These are phyloP conservation scores for Cyclotella kingstonii DNA, from an alignment of 108 stramenopile genomes.

Conservation along the genomic window DNA sequence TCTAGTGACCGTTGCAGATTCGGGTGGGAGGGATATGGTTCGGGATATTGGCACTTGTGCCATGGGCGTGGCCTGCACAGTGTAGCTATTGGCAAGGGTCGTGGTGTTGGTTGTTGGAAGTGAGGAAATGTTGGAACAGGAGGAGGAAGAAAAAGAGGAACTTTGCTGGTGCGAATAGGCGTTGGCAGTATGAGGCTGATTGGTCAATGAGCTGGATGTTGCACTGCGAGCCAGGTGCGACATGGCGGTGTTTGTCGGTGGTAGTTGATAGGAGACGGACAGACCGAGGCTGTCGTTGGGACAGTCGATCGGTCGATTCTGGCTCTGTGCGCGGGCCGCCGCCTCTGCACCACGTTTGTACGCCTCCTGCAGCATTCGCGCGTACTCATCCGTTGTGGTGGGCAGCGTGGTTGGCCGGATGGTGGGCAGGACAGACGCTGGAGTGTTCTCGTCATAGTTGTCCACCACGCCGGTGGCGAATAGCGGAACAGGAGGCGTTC, in stretches of 20 bases:
- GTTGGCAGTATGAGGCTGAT: constrained; percentile 12
- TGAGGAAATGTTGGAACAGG: no score
- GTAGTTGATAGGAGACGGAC: background rate
- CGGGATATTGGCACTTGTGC: no score
- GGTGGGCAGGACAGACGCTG: background rate
- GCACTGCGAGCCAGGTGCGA: no score
- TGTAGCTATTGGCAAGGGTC: no score
- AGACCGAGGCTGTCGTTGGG: constrained; percentile 4
- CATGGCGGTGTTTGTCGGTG: no score
- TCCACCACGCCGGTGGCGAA: constrained; percentile 42
- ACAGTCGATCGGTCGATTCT: background rate
- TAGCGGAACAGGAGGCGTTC: constrained; percentile 74
- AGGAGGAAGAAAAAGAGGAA: no score
- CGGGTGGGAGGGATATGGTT: constrained; percentile 6
- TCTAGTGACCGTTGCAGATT: constrained; percentile 8
- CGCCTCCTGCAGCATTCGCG: constrained; percentile 79
- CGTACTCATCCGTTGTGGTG: constrained; percentile 70
- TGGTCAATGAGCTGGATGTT: constrained; percentile 4
- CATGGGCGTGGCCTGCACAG: no score
- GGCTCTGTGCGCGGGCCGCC: constrained; percentile 41
- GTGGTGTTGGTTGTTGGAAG: no score
- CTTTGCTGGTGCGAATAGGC: no score
- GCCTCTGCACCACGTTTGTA: constrained; percentile 75
- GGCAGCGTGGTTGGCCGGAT: constrained; percentile 37
- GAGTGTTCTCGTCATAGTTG: constrained; percentile 2